A percentile compares a stretch with the other conserved stretches of the same genome.
Evolutionary conservation across 441 rosid species (phyloP).

Genomic region (Macaranga tanarius): DNA sequence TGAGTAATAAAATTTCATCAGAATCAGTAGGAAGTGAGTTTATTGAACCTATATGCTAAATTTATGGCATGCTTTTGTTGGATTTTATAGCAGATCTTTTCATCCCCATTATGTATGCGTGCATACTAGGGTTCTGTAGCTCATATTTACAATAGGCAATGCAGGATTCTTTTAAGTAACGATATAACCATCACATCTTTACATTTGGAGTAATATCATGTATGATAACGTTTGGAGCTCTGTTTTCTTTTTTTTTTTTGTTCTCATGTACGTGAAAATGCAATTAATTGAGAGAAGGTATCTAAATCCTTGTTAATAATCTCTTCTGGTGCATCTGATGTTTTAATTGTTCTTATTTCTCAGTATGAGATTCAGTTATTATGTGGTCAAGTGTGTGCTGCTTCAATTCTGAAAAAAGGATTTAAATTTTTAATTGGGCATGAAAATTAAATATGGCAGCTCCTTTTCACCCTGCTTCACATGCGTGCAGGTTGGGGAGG

Average conservation of each 20-base stretch:
- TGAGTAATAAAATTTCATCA: neutral
- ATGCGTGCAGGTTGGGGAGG: constrained; percentile 87
- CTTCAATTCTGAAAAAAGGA: neutral
- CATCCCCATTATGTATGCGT: neutral
- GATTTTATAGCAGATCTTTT: neutral
- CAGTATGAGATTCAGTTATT: neutral
- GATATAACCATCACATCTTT: neutral
- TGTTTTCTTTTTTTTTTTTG: neutral
- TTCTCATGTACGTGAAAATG: neutral
- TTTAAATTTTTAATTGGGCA: neutral
- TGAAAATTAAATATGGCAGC: neutral
- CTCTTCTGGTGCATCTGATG: neutral
- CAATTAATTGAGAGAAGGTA: neutral
- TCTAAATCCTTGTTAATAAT: neutral
- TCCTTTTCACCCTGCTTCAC: neutral
- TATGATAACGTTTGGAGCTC: neutral
- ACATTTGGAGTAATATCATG: neutral
- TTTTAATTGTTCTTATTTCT: neutral
- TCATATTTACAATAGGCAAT: neutral
- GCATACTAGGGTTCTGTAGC: neutral
- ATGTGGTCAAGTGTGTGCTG: neutral
- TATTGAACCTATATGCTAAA: neutral
- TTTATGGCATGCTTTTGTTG: neutral
- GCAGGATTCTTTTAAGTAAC: neutral
- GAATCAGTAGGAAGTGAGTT: neutral